These are phyloP conservation scores for Tetratostichococcus sp. DNA, from an alignment of 139 green algal genomes.

Conservation along the genomic window DNA sequence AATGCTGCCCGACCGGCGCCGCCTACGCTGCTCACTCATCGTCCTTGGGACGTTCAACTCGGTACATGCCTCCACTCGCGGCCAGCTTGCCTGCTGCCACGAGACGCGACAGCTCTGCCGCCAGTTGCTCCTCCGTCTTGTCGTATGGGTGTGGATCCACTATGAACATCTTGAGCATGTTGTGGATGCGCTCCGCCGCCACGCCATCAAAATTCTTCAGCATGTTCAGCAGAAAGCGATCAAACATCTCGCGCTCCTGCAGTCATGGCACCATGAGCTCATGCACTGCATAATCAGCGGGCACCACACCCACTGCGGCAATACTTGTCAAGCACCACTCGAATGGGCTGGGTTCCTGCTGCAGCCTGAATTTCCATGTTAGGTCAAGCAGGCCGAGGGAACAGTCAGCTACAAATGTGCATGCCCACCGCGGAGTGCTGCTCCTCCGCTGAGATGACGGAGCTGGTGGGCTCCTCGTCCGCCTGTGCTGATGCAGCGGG, in stretches of 20 bases:
- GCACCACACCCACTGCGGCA: too few relatives aligned
- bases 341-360: too few relatives aligned
- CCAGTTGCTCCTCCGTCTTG: constrained; percentile 64
- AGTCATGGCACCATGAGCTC: background rate
- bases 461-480: background rate
- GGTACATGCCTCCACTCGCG: constrained; percentile 40
- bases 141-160: constrained; percentile 77
- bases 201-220: constrained; percentile 83
- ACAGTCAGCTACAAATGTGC: too few relatives aligned
- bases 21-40: too few relatives aligned
- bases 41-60: background rate
- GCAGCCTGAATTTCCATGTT: too few relatives aligned
- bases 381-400: too few relatives aligned
- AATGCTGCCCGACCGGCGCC: too few relatives aligned
- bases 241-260: constrained; percentile 60
- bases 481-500: constrained; percentile 6
- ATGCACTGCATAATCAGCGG: too few relatives aligned
- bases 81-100: constrained; percentile 62
- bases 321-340: too few relatives aligned
- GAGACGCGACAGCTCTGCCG: constrained; percentile 58
- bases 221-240: constrained; percentile 87
- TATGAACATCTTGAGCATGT: constrained; percentile 96
- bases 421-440: background rate
- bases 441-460: background rate
- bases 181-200: constrained; percentile 84